Evolutionary conservation across 805 yeast genomes (phyloP), one percentile per base, ranked within the genome.

Genomic region (Lipomyces yamadae): DNA sequence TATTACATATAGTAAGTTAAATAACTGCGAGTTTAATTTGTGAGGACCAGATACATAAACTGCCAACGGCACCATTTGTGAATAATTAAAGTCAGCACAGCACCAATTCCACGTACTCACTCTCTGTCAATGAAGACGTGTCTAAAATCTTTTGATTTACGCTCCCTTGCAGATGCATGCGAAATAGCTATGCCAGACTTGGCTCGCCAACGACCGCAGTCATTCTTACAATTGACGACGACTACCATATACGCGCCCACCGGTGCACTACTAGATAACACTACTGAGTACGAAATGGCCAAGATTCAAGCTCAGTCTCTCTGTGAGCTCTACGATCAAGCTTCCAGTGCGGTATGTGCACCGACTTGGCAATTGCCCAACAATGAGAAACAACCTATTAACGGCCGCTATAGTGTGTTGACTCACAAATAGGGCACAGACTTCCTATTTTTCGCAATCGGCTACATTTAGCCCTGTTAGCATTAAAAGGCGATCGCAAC

Each of bases 291-390:
- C n/a, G 39, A 57, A 24, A 18, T 7, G 4, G 50, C 53, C 24
- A 30, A 24, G 35, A 35, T n/a, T 3, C 60, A 37, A 33, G 29
- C 29, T 10, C 58, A 30, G 34, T 32, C 24, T 30, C 42, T 57
- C 8, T 37, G 42, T 37, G 50, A 18, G 10, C 30, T 57, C 32
- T 57, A 57, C 10, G 18, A 57, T 57, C 60, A 57, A 24, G 60
- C 60, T 24, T 57, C 32, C 11, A 6, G 29, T n/a, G 30, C 33
- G 13, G 60, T 57, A 57, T 4, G 60, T 57, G 30, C 10, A 15
- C 24, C 5, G 10, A 8, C 34, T 15, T 11, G 18, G 8, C 4
- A 42, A 8, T 8, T 4, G 48, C 7, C 18, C 18, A 5, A 42
- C 8, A 13, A 42, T 24, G 7, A 42, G 18, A 18, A 42, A 15